Evolutionary conservation across 768 basidiomycete species (phyloP), one percentile per base, ranked within the genome.

Genomic region (Dendrothele bispora): DNA sequence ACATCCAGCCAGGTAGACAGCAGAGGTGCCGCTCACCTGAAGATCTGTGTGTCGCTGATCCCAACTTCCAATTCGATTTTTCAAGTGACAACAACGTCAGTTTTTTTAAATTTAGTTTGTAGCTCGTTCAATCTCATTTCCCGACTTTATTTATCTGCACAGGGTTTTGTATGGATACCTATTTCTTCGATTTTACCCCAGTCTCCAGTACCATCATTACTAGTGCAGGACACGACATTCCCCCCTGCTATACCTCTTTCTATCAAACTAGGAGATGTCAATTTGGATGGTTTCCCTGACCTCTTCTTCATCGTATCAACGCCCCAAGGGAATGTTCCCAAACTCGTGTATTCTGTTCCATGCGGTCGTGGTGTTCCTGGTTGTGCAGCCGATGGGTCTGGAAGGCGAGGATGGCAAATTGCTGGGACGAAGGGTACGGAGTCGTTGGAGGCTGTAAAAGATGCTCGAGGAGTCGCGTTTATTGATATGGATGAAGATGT

Each of bases 401-500:
- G 80, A 7, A 74, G 77, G 48, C 71, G 92, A 50, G 84, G 88
- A 5, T 95, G 88, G 72, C 78, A 75, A 28, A 69, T 74, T 4
- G 71, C 70, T 5, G n/a, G n/a, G n/a, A 65, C 52, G 32, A 71
- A 73, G 36, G 86, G 87, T 4, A 79, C 78, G 12, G 81, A 85
- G 25, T 67, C 75, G 5, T 63, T 98, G 44, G 72, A 80, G 18
- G 65, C 64, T 7, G 73, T 98, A 15, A 82, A 77, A 54, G 97
- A 98, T 64, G 95, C 89, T 0, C 72, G 85, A 34, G 78, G 83
- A 10, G 82, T 83, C 4, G 75, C 86, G 3, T 94, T 95, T 65
- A 57, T 98, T 49, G 97, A 99, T 65, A 74, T 98, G 62, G 95
- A 98, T 57, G 97, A 98, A 64, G 95, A 99, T 65, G 94, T 94